A percentile compares a stretch with the other conserved stretches of the same genome.
These are phyloP conservation scores for Entomortierella lignicola DNA, from an alignment of 192 early-diverging fungal genomes.

Conservation along the genomic window DNA sequence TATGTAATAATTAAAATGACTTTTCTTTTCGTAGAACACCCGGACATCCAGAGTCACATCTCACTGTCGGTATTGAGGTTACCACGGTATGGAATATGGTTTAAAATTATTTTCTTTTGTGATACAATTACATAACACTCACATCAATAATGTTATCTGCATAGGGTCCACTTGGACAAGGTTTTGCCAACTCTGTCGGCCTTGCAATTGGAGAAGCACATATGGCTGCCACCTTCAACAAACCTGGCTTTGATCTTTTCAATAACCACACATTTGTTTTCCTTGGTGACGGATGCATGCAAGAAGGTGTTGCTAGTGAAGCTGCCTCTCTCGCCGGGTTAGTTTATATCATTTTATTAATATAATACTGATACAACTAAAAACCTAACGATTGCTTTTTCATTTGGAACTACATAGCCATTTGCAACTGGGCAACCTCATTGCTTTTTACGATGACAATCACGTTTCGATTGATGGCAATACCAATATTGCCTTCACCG, in stretches of 20 bases:
- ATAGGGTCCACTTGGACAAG: conserved; percentile 92
- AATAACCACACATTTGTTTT: conserved; percentile 89
- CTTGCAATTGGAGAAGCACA: conserved; percentile 91
- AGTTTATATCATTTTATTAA: no score
- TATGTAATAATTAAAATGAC: no score
- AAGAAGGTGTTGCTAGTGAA: conserved; percentile 96
- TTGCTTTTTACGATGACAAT: conserved; percentile 97
- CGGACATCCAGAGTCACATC: conserved; percentile 92
- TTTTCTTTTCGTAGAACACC: conserved; percentile 75
- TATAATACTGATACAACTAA: no score
- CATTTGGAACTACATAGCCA: conserved; percentile 60
- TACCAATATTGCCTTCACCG: conserved; percentile 88
- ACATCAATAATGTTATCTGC: not conserved
- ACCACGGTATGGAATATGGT: conserved; percentile 70
- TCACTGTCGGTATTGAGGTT: conserved; percentile 94
- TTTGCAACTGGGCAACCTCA: conserved; percentile 92
- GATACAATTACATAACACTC: not conserved
- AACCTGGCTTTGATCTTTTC: conserved; percentile 85
- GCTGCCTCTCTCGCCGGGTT: conserved; percentile 92
- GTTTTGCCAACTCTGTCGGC: conserved; percentile 93
- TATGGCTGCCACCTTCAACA: conserved; percentile 91
- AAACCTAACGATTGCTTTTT: no score
- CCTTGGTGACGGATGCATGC: conserved; percentile 95
- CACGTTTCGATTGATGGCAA: conserved; percentile 95
- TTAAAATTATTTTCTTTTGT: not conserved